Base-by-base conservation (phyloP, 805 yeast genomes). In the Sungouiella blattae region DNA sequence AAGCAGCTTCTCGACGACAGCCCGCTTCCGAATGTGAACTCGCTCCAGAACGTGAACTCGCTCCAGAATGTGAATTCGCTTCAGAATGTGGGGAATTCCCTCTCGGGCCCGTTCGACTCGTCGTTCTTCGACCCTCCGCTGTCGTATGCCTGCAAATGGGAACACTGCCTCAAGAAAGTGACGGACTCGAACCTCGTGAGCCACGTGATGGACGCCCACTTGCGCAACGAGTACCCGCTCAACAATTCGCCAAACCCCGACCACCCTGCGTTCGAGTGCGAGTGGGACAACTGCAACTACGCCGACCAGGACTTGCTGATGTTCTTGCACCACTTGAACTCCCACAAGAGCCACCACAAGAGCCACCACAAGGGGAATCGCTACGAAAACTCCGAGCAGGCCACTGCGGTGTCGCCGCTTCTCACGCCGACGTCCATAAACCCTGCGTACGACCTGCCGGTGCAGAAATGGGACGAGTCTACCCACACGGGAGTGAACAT, bases 211-310 rank as follows among this genome's bases (percentile, higher is more conserved):
- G 77, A 75, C 38, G 63, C 67, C 28, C 88, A 83, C 52, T 47
- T 81, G 15, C 60, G 69, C 25, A 69, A 68, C 32, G 73, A 67
- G 26, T 80, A 76, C 51, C 50, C 28, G 8, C 16, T 22, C 16
- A 35, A 28, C 13, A 34, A n/a, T 30, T 28, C 18, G 32, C 39
- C 6, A n/a, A 20, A 28, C 21, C 43, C 49, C 11, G 31, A 36
- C 17, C 29, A 30, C 8, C n/a, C n/a, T n/a, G 40, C 39, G 11
- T 65, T 58, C 33, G 64, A 70, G 32, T 88, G 96, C 62, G 87
- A 80, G 50, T 87, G 95, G 96, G 60, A 67, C 37, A 71, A 78
- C 35, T 88, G 96, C 68, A 62, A 72, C 28, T 85, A 70, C 52
- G 63, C 65, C 14, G 69, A 83, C 18, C 53, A 60, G 12, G 78